Evolutionary conservation across 805 yeast species (phyloP).

Genomic region (Grigorovia humatica): DNA sequence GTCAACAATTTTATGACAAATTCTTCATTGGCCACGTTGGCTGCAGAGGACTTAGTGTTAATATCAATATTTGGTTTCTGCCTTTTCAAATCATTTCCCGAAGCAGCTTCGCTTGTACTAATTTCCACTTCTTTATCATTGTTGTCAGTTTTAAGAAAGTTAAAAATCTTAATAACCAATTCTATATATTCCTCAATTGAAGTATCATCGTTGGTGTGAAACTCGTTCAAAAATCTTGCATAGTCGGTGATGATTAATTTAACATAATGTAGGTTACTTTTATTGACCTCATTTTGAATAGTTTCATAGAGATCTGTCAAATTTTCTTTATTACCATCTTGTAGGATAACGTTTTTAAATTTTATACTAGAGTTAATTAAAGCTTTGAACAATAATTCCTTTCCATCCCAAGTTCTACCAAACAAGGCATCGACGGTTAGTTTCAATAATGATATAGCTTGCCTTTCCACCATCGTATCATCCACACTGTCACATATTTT

Average conservation of each 20-base stretch:
- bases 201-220: slow-evolving; percentile 17
- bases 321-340: slow-evolving; percentile 20
- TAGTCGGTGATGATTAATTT: slow-evolving; percentile 41
- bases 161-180: slow-evolving; percentile 32
- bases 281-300: slow-evolving; percentile 49
- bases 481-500: slow-evolving; percentile 42
- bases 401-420: slow-evolving; percentile 86
- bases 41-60: slow-evolving; percentile 31
- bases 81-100: slow-evolving; percentile 15
- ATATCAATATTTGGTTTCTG: slow-evolving; percentile 23
- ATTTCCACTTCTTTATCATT: neutral
- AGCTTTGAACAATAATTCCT: slow-evolving; percentile 65
- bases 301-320: slow-evolving; percentile 33
- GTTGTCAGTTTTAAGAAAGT: slow-evolving; percentile 4
- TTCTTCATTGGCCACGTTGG: slow-evolving; percentile 41
- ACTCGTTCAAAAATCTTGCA: slow-evolving; percentile 39
- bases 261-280: slow-evolving; percentile 59
- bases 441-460: slow-evolving; percentile 34
- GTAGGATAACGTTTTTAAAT: slow-evolving; percentile 30
- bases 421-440: slow-evolving; percentile 49
- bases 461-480: slow-evolving; percentile 17
- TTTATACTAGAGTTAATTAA: slow-evolving; percentile 48
- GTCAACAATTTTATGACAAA: slow-evolving; percentile 31
- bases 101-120: no score
- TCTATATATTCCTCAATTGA: slow-evolving; percentile 14